Conservation (phyloP, 148 eudicot species). For the Chenopodium album region DNA sequence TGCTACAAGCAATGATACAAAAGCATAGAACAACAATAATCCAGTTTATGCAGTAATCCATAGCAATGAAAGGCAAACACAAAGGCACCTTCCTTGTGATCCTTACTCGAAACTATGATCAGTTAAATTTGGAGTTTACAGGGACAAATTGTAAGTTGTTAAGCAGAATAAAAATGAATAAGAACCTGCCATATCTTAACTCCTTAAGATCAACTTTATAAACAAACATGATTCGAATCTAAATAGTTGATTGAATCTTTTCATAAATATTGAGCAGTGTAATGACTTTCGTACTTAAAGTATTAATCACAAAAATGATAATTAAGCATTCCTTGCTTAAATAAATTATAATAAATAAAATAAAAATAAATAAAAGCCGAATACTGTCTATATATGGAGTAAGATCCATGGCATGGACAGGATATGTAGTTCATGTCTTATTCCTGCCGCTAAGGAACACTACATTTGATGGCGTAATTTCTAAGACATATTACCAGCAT, state of each 20-base stretch:
- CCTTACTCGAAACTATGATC: not conserved
- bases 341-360: too few relatives aligned
- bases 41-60: not conserved
- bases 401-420: not conserved
- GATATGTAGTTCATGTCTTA: not conserved
- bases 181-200: not conserved
- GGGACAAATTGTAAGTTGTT: not conserved
- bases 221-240: not conserved
- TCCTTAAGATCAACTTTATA: not conserved
- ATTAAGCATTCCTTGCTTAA: too few relatives aligned
- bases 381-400: not conserved
- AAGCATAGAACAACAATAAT: not conserved
- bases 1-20: not conserved
- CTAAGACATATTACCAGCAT: not conserved
- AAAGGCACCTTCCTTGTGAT: too few relatives aligned
- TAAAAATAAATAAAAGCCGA: too few relatives aligned
- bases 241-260: not conserved
- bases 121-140: not conserved
- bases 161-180: not conserved
- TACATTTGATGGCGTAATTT: too few relatives aligned
- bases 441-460: not conserved
- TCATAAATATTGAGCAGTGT: too few relatives aligned
- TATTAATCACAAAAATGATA: too few relatives aligned
- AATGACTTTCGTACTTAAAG: too few relatives aligned
- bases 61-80: not conserved